Evolutionary conservation across 108 stramenopile species (phyloP).

Genomic region (Fistulifera pelliculosa): DNA sequence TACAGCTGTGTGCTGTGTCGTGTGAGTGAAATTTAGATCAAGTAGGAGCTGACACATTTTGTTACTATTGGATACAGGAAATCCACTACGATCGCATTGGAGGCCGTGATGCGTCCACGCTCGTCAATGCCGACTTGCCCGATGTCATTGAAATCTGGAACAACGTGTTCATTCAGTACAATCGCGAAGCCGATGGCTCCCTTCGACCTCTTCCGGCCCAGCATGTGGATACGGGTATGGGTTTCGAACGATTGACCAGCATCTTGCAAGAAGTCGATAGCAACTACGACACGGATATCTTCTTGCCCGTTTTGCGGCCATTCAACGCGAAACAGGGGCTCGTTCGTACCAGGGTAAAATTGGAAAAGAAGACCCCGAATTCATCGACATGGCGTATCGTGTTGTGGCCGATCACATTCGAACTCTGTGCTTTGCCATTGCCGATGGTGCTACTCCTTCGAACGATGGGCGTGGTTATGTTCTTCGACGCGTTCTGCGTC

Average conservation of each 20-base stretch:
- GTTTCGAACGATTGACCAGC: slow-evolving; percentile 93
- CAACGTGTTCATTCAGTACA: slow-evolving; percentile 99
- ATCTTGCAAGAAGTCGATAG: slow-evolving; percentile 92
- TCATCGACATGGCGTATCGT: slow-evolving; percentile 97
- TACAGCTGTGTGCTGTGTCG: background rate
- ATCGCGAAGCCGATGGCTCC: slow-evolving; percentile 86
- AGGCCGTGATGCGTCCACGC: slow-evolving; percentile 82
- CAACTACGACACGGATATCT: slow-evolving; percentile 99
- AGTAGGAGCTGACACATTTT: background rate
- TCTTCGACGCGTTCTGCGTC: slow-evolving; percentile 87
- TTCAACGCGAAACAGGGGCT: slow-evolving; percentile 78
- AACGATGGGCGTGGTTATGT: slow-evolving; percentile 99
- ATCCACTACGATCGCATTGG: slow-evolving; percentile 99
- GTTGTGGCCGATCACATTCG: slow-evolving; percentile 99
- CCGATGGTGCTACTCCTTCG: slow-evolving; percentile 96
- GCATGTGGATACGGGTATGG: slow-evolving; percentile 99
- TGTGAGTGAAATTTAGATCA: background rate
- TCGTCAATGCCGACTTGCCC: slow-evolving; percentile 95
- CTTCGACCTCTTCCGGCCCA: slow-evolving; percentile 84
- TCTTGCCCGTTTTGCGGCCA: slow-evolving; percentile 93
- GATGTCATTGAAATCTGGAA: slow-evolving; percentile 99
- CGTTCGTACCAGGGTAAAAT: slow-evolving; percentile 87
- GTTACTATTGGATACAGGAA: slow-evolving; percentile 42
- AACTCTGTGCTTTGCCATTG: slow-evolving; percentile 94
- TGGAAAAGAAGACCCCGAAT: slow-evolving; percentile 76